Percentiles rank a stretch among this genome's conserved stretches.
Conservation (phyloP, 2,329 filamentous ascomycete species). For the Venturia asperata region DNA sequence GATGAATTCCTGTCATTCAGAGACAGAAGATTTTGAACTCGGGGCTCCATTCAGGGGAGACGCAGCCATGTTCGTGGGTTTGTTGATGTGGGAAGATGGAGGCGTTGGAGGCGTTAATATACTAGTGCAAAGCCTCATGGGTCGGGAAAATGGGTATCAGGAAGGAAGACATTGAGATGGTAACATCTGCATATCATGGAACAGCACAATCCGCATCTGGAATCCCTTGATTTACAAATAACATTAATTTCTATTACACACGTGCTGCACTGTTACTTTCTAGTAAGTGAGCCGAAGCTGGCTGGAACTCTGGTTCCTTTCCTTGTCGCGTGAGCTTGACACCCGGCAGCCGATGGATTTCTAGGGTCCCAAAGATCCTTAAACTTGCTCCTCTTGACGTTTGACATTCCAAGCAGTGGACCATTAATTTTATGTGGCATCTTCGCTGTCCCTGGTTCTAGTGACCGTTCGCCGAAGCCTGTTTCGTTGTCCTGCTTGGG, state of each 20-base stretch:
- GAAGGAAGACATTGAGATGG: not conserved
- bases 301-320: not conserved
- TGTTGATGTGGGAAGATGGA: not conserved
- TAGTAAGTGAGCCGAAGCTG: not conserved
- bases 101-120: not conserved
- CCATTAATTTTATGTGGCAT: not conserved
- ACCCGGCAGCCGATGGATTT: not conserved
- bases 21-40: constrained; percentile 16
- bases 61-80: constrained; percentile 3
- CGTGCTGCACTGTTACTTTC: not conserved
- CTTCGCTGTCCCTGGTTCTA: not conserved
- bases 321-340: not conserved
- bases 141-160: not conserved
- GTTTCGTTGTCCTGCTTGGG: not conserved
- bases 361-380: too few relatives aligned
- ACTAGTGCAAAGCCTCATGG: not conserved
- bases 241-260: not conserved
- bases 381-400: not conserved
- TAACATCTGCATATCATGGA: not conserved
- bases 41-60: constrained; percentile 16
- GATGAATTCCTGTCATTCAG: not conserved
- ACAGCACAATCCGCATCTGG: not conserved
- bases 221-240: not conserved
- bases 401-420: not conserved
- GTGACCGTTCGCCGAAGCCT: not conserved